A percentile compares a stretch with the other conserved stretches of the same genome.
These are phyloP conservation scores for Inonotus obliquus DNA, from an alignment of 1,284 basidiomycete genomes.

Conservation along the genomic window DNA sequence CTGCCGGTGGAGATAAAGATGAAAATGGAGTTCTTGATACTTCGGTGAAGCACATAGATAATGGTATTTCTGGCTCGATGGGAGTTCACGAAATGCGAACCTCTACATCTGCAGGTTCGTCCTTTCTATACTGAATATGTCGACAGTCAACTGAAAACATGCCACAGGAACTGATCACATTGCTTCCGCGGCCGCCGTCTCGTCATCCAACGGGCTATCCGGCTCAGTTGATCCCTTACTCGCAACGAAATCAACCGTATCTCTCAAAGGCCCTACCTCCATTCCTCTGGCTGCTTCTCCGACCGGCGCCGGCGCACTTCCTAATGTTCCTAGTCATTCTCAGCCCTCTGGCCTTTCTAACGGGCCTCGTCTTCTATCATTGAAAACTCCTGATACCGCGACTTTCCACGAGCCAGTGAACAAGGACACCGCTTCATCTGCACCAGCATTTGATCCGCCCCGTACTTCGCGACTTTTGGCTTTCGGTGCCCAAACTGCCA, in stretches of 20 bases:
- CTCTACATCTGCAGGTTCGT: constrained; percentile 5
- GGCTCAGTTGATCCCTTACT: constrained; percentile 1
- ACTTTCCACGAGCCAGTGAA: constrained; percentile 15
- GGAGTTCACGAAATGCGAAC: constrained; percentile 1
- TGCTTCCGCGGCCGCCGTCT: neutral
- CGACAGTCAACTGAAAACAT: neutral
- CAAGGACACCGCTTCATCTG: constrained; percentile 19
- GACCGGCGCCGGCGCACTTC: neutral
- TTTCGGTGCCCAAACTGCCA: constrained; percentile 40
- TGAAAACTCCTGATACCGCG: constrained; percentile 24
- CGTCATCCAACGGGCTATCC: neutral
- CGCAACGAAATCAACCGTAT: constrained; percentile 1
- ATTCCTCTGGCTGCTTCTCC: neutral
- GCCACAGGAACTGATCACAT: neutral
- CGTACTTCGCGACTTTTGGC: constrained; percentile 68
- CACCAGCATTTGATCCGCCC: constrained; percentile 53
- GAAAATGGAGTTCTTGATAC: neutral
- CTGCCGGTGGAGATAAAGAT: neutral
- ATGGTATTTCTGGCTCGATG: constrained; percentile 1
- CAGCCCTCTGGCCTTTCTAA: constrained; percentile 22
- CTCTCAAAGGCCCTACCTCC: neutral
- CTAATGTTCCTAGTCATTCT: constrained; percentile 8
- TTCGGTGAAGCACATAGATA: neutral
- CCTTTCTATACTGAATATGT: neutral
- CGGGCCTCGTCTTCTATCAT: constrained; percentile 25